Evolutionary conservation across 768 basidiomycete genomes (phyloP).

Genomic region (Boletus huronensis): DNA sequence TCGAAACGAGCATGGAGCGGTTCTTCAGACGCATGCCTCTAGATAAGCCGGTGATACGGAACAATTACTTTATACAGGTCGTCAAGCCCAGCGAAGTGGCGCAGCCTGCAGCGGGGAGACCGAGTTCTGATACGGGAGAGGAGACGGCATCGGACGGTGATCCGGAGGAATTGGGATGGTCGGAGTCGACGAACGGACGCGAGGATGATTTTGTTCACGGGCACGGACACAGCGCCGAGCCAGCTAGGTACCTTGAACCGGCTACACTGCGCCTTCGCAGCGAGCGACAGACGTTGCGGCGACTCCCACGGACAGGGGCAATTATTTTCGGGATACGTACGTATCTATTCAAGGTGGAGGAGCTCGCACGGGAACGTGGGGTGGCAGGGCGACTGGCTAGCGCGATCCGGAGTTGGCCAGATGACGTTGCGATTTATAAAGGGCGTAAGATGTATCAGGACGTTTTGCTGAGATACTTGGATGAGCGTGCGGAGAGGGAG

Average conservation of each 20-base stretch:
- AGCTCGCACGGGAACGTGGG: conserved; percentile 51
- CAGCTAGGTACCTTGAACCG: conserved; percentile 27
- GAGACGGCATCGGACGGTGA: conserved; percentile 35
- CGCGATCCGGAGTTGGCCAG: conserved; percentile 63
- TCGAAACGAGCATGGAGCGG: conserved; percentile 61
- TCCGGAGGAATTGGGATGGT: conserved; percentile 67
- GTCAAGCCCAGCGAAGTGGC: conserved; percentile 25
- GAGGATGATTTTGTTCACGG: conserved; percentile 45
- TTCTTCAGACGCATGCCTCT: conserved; percentile 66
- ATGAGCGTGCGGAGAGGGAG: conserved; percentile 18
- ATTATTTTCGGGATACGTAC: conserved; percentile 69
- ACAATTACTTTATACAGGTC: conserved; percentile 58
- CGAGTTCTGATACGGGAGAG: conserved; percentile 2
- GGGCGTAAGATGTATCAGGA: conserved; percentile 27
- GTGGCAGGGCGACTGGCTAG: conserved; percentile 61
- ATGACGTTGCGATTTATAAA: conserved; percentile 44
- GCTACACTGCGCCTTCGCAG: conserved; percentile 52
- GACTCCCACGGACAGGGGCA: conserved; percentile 60
- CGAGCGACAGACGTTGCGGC: conserved; percentile 64
- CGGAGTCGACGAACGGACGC: conserved; percentile 47
- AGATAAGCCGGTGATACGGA: conserved; percentile 67
- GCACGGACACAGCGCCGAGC: conserved; percentile 24
- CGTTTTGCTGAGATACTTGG: conserved; percentile 17
- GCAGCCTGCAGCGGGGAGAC: not conserved
- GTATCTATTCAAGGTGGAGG: conserved; percentile 53